Percentiles rank a stretch among this genome's conserved stretches.
phyloP scores from a whole-genome alignment of 345 rosid genomes.

The Brassica incana region DNA sequence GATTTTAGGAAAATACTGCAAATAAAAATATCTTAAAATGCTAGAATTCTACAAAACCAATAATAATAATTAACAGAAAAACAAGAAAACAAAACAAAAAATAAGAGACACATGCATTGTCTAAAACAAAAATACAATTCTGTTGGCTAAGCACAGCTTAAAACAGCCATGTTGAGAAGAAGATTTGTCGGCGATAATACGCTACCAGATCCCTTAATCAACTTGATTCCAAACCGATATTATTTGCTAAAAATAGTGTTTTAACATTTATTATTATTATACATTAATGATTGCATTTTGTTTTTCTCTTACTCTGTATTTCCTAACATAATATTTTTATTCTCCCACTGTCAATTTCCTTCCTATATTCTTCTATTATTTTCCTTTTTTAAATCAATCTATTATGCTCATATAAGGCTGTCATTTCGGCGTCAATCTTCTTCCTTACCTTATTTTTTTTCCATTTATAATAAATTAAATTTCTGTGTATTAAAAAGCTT shows the following conservation, averaged over 20 bases:
- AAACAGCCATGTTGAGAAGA: constrained; percentile 31
- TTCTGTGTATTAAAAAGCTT: constrained; percentile 8
- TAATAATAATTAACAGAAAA: neutral
- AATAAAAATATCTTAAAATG: neutral
- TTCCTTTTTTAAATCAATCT: constrained; percentile 25
- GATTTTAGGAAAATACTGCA: neutral
- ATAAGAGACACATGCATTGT: constrained; percentile 32
- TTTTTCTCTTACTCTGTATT: neutral
- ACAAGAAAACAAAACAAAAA: constrained; percentile 12
- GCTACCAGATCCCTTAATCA: constrained; percentile 24
- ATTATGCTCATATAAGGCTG: constrained; percentile 29
- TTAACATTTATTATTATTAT: neutral
- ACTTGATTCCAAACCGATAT: constrained; percentile 16
- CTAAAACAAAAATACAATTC: constrained; percentile 22
- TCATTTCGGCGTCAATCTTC: constrained; percentile 39
- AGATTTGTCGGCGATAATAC: constrained; percentile 39
- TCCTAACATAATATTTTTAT: constrained; percentile 8
- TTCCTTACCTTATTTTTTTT: constrained; percentile 25
- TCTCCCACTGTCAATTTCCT: constrained; percentile 5
- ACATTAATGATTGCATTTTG: constrained; percentile 18
- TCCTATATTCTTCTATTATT: neutral
- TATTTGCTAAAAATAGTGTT: constrained; percentile 3
- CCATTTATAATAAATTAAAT: neutral
- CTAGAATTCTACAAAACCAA: neutral
- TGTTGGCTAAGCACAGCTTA: constrained; percentile 27